A percentile compares a stretch with the other conserved stretches of the same genome.
Conservation (phyloP, 2,329 filamentous ascomycete genomes). For the Arthroderma sp. region DNA sequence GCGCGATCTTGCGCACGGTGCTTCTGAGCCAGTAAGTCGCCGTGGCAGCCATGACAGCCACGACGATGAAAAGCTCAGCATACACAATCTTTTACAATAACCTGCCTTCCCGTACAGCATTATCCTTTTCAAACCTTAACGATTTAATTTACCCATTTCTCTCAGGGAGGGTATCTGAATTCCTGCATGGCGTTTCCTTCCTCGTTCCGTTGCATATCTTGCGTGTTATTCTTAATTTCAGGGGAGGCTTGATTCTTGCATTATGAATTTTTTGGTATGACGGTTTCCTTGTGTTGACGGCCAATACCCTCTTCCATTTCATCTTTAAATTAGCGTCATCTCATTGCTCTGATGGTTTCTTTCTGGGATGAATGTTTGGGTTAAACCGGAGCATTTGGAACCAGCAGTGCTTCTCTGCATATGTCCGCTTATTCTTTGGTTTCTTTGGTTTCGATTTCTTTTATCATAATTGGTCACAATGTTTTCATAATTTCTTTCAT, state of each 20-base stretch:
- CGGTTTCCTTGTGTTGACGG: background rate
- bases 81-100: conserved; percentile 12
- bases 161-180: conserved; percentile 1
- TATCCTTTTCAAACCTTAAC: background rate
- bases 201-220: background rate
- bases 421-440: background rate
- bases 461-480: background rate
- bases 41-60: conserved; percentile 15
- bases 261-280: background rate
- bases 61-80: conserved; percentile 15
- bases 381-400: background rate
- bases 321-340: background rate
- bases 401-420: background rate
- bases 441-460: background rate
- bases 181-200: background rate
- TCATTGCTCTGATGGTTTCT: background rate
- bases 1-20: conserved; percentile 8
- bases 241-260: background rate
- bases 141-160: background rate
- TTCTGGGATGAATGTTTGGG: background rate
- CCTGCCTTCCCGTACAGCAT: background rate
- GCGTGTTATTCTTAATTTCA: background rate
- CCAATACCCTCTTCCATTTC: background rate
- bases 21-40: conserved; percentile 8
- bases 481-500: background rate